These are phyloP conservation scores for Boeremia exigua DNA, from an alignment of 2,329 filamentous ascomycete genomes.

Conservation along the genomic window DNA sequence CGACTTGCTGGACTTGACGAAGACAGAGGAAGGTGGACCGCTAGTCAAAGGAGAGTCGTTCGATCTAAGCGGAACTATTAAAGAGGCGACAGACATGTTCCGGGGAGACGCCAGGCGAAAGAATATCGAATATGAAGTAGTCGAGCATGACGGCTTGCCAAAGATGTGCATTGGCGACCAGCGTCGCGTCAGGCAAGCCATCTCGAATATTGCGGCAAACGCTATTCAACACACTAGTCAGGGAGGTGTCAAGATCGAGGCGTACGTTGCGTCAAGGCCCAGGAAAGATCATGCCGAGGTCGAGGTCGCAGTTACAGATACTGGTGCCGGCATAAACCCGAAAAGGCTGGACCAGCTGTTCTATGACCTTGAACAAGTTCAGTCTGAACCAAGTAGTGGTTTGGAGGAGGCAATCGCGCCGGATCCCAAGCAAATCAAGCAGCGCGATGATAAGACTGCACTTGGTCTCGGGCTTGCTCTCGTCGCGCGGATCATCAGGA, in stretches of 20 bases:
- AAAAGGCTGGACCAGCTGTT: conserved; percentile 66
- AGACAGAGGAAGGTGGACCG: conserved; percentile 80
- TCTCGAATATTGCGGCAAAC: conserved; percentile 84
- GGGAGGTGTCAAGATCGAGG: conserved; percentile 74
- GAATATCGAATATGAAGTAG: conserved; percentile 71
- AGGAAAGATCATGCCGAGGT: conserved; percentile 64
- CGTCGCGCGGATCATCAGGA: conserved; percentile 84
- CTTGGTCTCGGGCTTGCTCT: conserved; percentile 85
- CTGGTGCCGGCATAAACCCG: conserved; percentile 69
- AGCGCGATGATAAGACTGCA: conserved; percentile 53
- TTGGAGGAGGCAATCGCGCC: conserved; percentile 42
- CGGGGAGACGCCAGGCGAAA: conserved; percentile 77
- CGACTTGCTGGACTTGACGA: conserved; percentile 85
- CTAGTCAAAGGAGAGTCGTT: conserved; percentile 83
- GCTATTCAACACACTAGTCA: conserved; percentile 77
- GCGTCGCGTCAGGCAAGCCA: conserved; percentile 77
- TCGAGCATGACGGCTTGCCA: conserved; percentile 72
- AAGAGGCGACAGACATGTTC: conserved; percentile 80
- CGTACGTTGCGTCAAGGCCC: conserved; percentile 60
- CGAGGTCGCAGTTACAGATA: conserved; percentile 78
- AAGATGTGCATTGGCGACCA: conserved; percentile 77
- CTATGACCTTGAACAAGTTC: conserved; percentile 70
- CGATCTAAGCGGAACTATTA: conserved; percentile 71
- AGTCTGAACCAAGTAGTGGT: conserved; percentile 36
- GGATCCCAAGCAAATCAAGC: conserved; percentile 39